Base-by-base conservation (phyloP, 2,329 filamentous ascomycete species). In the Coleophoma cylindrospora region DNA sequence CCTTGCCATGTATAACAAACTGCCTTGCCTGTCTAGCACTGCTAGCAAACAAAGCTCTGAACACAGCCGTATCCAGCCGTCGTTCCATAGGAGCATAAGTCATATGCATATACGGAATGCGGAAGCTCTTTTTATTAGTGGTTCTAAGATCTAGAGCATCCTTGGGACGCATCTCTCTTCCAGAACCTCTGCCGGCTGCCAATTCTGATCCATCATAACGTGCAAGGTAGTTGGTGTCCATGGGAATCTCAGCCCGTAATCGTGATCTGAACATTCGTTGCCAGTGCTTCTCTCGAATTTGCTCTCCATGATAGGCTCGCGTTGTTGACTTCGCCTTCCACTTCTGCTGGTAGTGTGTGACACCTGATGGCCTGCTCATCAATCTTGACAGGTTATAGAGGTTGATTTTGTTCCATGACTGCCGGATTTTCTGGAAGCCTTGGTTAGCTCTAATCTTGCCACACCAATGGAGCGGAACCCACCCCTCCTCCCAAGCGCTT, bases 371-470 rank as follows among this genome's bases (percentile, higher is more conserved):
- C 15, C 77, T 80, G 2, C 68, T 63, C 40, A 62, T 70, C 34
- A 80, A 64, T 58, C 80, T 79, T 46, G 75, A 73, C 57, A 99
- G 73, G 72, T 96, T 96, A 81, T 89, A 99, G 56, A 99, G 79
- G 67, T 95, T 96, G 77, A 90, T 91, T 74, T 96, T 95, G 77
- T 90, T 95, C 94, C 92, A 96, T 75, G 91, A 90, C 76, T 94
- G 89, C 63, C 92, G 87, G 69, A 96, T 69, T 87, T 90, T 95
- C 91, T 97, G 66, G 48, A 50, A 46, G 22, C 14, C n/a, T 10
- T 14, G 33, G 9, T n/a, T 21, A 44, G 19, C 15, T 12, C 11
- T 12, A 17, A 17, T 43, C 33, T 15, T 46, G 33, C 43, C 50
- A 52, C 54, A 40, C 21, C 36, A 45, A 40, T 32, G 15, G 10